Percentiles rank a stretch among this genome's conserved stretches.
Conservation (phyloP, 805 yeast genomes). For the Ogataea pini region DNA sequence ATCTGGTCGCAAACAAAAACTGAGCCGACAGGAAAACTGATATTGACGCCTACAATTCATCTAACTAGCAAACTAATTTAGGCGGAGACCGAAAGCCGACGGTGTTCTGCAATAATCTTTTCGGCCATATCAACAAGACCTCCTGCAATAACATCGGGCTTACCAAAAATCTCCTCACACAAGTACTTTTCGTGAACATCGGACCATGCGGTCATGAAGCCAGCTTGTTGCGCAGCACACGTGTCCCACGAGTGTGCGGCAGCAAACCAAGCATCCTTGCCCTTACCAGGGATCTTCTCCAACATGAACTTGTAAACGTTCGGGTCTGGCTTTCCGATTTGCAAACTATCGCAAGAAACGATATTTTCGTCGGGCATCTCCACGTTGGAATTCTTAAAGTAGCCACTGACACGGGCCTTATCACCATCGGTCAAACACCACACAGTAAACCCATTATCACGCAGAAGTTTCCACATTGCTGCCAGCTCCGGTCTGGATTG, state of each 20-base stretch:
- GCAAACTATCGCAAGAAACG: conserved; percentile 34
- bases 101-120: conserved; percentile 28
- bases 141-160: conserved; percentile 32
- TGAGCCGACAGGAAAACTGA: not conserved
- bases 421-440: conserved; percentile 36
- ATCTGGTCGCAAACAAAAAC: not conserved
- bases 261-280: conserved; percentile 35
- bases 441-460: conserved; percentile 34
- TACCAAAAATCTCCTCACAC: conserved; percentile 33
- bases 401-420: conserved; percentile 31
- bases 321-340: conserved; percentile 34
- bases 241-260: conserved; percentile 39
- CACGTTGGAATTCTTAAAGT: conserved; percentile 28
- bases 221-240: conserved; percentile 35
- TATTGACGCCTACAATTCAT: not conserved
- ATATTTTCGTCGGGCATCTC: conserved; percentile 33
- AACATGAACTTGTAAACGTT: conserved; percentile 31
- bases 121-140: conserved; percentile 35
- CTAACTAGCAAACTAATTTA: not conserved
- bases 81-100: conserved; percentile 5
- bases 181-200: conserved; percentile 33
- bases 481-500: conserved; percentile 32
- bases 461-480: conserved; percentile 30
- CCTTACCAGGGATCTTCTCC: conserved; percentile 27
- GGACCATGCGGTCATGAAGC: conserved; percentile 36